Evolutionary conservation across 257 asterid genomes (phyloP).

Genomic region (Parsonsia alboflavescens): DNA sequence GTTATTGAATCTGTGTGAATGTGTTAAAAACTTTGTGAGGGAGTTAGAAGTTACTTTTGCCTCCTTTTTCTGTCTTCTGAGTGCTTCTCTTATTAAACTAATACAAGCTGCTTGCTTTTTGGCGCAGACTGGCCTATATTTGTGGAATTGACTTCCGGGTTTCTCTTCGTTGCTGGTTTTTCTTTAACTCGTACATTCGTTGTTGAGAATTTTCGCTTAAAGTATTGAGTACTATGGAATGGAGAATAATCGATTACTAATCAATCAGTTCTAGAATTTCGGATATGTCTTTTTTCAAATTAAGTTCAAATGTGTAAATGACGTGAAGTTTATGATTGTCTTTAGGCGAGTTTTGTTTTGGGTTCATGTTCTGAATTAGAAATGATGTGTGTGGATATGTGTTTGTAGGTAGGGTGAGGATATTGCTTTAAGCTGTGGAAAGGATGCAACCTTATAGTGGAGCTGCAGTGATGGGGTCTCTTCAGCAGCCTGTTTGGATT

Average conservation of each 20-base stretch:
- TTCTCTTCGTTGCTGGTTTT: not conserved
- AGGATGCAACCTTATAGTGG: slow-evolving; percentile 59
- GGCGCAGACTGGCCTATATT: too few relatives aligned
- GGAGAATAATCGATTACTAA: not conserved
- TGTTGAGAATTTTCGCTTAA: not conserved
- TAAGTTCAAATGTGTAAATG: not conserved
- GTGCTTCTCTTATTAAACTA: too few relatives aligned
- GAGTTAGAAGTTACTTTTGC: not conserved
- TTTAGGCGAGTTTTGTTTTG: not conserved
- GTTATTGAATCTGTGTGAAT: not conserved
- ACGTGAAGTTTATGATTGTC: not conserved
- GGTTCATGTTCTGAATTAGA: not conserved
- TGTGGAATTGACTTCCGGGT: not conserved
- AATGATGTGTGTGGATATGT: not conserved
- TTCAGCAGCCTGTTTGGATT: slow-evolving; percentile 48
- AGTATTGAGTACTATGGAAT: not conserved
- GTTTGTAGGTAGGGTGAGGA: slow-evolving; percentile 6
- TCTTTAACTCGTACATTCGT: not conserved
- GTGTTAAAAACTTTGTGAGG: not conserved
- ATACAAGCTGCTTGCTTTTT: too few relatives aligned
- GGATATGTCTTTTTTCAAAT: not conserved
- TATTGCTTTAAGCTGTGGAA: not conserved
- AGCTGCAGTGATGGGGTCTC: slow-evolving; percentile 46
- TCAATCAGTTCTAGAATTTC: not conserved
- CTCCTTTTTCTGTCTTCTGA: too few relatives aligned